These are phyloP conservation scores for Candida sakaeoensis DNA, from an alignment of 805 yeast species.

Conservation along the genomic window DNA sequence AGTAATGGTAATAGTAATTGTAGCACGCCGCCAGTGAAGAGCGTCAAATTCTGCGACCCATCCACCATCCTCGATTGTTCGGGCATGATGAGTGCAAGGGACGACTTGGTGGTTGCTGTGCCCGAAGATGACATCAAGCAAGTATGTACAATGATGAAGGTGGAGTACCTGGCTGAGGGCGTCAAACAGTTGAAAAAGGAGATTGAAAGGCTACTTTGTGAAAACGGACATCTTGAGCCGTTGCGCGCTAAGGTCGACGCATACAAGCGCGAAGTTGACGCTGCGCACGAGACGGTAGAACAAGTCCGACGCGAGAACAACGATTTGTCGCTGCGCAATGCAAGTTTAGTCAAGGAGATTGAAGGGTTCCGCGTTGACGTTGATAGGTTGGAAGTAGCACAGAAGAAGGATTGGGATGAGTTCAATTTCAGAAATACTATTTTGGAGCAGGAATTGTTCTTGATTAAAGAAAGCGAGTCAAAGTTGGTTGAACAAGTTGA, in stretches of 20 bases:
- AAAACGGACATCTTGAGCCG: constrained; percentile 1
- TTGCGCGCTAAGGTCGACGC: background rate
- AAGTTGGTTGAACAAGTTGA: constrained; percentile 1
- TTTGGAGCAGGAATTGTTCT: constrained; percentile 2
- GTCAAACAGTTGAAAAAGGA: background rate
- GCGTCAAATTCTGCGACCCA: background rate
- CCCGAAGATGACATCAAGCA: constrained; percentile 2
- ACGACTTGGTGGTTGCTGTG: background rate
- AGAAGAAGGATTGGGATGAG: background rate
- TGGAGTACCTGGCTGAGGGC: constrained; percentile 2
- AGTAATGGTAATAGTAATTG: too few species aligned
- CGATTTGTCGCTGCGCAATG: background rate
- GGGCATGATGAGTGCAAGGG: background rate
- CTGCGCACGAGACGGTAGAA: too few species aligned
- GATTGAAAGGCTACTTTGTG: background rate
- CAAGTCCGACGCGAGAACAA: background rate
- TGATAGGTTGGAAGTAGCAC: background rate
- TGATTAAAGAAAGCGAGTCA: constrained; percentile 3
- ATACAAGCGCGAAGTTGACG: background rate
- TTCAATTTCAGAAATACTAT: background rate
- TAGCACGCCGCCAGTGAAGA: background rate
- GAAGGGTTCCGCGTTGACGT: background rate
- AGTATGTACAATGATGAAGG: background rate
- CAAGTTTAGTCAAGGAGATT: background rate
- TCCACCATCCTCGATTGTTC: constrained; percentile 1